Conservation (phyloP, 805 yeast species). For the Kodamaea jinghongensis region DNA sequence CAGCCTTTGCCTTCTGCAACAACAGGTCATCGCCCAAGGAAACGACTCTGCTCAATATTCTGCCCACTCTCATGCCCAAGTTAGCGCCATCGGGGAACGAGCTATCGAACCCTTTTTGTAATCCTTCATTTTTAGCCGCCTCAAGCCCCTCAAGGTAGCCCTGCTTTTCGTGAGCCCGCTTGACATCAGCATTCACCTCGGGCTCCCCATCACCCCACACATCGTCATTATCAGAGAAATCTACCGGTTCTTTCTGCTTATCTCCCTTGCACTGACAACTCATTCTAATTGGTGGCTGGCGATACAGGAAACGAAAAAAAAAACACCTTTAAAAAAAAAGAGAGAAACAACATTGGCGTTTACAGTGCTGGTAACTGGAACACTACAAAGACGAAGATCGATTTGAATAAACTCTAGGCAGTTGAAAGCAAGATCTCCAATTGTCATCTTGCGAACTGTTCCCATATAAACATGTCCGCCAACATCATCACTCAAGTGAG, state of each 20-base stretch:
- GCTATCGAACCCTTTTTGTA: constrained; percentile 79
- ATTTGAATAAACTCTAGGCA: too few relatives aligned
- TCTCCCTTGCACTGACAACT: too few relatives aligned
- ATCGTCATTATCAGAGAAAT: constrained; percentile 17
- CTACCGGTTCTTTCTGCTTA: not conserved
- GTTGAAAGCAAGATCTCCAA: too few relatives aligned
- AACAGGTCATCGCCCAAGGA: constrained; percentile 18
- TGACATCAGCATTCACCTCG: constrained; percentile 30
- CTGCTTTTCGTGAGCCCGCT: constrained; percentile 66
- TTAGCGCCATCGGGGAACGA: constrained; percentile 76
- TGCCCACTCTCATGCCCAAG: constrained; percentile 66
- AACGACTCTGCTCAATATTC: constrained; percentile 50
- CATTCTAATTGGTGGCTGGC: constrained; percentile 1
- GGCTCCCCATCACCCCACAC: constrained; percentile 33
- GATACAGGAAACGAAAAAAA: not conserved
- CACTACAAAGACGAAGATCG: too few relatives aligned
- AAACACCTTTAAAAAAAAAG: not conserved
- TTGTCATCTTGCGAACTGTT: too few relatives aligned
- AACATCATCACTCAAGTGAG: constrained; percentile 73
- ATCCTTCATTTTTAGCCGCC: constrained; percentile 59
- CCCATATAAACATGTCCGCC: constrained; percentile 41
- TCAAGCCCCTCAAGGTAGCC: constrained; percentile 85
- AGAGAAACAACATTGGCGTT: constrained; percentile 1
- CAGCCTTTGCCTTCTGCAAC: constrained; percentile 43
- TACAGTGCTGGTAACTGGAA: constrained; percentile 20